Conservation (phyloP, 2,329 filamentous ascomycete genomes). For the Pseudocercospora ulei region DNA sequence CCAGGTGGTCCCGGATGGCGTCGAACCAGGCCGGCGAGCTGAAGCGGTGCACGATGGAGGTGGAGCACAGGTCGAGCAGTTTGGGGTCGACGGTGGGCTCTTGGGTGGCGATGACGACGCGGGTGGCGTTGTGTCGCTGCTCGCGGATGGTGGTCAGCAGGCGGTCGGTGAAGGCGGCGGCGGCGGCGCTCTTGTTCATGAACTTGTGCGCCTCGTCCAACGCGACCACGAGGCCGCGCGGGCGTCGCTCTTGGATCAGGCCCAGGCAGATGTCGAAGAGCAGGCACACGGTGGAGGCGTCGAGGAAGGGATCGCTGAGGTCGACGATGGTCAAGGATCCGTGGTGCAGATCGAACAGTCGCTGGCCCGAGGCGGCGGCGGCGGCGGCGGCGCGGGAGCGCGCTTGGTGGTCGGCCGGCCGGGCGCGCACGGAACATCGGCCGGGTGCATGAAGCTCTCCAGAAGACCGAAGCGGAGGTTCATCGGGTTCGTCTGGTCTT, state of each 20-base stretch:
- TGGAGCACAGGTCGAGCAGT: conserved; percentile 60
- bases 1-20: conserved; percentile 42
- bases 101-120: conserved; percentile 65
- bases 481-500: conserved; percentile 48
- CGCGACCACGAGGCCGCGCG: conserved; percentile 51
- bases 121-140: conserved; percentile 58
- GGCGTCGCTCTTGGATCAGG: conserved; percentile 45
- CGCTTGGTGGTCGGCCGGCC: no score
- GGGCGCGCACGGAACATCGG: conserved; percentile 5
- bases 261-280: conserved; percentile 63
- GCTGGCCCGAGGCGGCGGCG: not conserved
- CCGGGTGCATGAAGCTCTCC: conserved; percentile 51
- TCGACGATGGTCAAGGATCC: conserved; percentile 59
- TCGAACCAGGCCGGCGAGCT: conserved; percentile 55
- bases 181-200: conserved; percentile 47
- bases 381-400: not conserved
- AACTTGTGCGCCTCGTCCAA: conserved; percentile 74
- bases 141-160: conserved; percentile 56
- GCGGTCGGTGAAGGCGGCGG: conserved; percentile 50
- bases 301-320: conserved; percentile 62
- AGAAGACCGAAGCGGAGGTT: conserved; percentile 52
- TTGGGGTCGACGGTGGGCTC: conserved; percentile 62
- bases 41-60: conserved; percentile 66
- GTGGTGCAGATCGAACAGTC: conserved; percentile 31
- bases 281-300: conserved; percentile 55